phyloP scores from a whole-genome alignment of 2,329 filamentous ascomycete genomes.

The Botrytis sinoallii region DNA sequence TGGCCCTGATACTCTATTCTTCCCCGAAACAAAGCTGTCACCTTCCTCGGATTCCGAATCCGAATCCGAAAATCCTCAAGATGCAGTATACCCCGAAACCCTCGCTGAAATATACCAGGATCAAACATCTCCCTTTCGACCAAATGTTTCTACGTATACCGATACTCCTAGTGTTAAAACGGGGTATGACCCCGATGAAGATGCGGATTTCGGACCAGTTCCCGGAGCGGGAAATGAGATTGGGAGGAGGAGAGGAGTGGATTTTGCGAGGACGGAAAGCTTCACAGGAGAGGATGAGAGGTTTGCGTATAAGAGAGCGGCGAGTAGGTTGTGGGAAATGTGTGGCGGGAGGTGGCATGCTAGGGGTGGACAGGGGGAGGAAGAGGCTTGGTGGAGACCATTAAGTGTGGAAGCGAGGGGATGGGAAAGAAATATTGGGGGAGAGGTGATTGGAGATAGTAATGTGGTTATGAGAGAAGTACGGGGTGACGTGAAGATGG shows the following conservation, averaged over 20 bases:
- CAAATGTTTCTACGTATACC: slow-evolving; percentile 69
- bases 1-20: slow-evolving; percentile 73
- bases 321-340: slow-evolving; percentile 78
- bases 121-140: slow-evolving; percentile 70
- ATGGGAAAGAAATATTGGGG: slow-evolving; percentile 52
- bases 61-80: slow-evolving; percentile 42
- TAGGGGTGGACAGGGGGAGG: slow-evolving; percentile 48
- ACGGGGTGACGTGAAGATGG: slow-evolving; percentile 42
- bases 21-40: slow-evolving; percentile 53
- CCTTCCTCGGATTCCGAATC: slow-evolving; percentile 32
- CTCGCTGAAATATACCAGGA: slow-evolving; percentile 76
- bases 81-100: slow-evolving; percentile 62
- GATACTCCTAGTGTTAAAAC: slow-evolving; percentile 41
- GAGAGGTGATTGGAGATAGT: slow-evolving; percentile 16
- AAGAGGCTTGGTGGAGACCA: slow-evolving; percentile 63
- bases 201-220: slow-evolving; percentile 50
- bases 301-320: slow-evolving; percentile 76
- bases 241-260: slow-evolving; percentile 37
- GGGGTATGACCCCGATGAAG: slow-evolving; percentile 54
- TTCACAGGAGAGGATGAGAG: slow-evolving; percentile 80
- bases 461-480: not conserved
- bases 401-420: slow-evolving; percentile 60
- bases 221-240: slow-evolving; percentile 41
- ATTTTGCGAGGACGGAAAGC: slow-evolving; percentile 65
- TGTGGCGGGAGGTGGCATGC: slow-evolving; percentile 71